Evolutionary conservation across 108 stramenopile genomes (phyloP).

Genomic region (Stephanodiscus minutulus): DNA sequence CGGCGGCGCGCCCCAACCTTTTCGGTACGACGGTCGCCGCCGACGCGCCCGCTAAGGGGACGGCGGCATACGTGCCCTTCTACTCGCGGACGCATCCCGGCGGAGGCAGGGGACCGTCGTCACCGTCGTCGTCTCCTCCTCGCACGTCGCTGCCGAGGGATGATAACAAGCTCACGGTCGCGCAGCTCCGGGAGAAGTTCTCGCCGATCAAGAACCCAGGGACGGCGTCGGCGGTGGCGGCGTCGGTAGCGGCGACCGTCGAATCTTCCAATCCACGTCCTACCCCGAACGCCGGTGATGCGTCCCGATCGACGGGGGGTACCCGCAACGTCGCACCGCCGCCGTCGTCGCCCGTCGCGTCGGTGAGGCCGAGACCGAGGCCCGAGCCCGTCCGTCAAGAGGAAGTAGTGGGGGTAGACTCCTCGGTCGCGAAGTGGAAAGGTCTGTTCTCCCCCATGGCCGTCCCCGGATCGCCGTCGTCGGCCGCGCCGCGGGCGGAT

Average conservation of each 20-base stretch:
- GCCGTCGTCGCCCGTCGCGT: too few species aligned
- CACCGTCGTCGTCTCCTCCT: background rate
- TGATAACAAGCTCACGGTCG: constrained; percentile 17
- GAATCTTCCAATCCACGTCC: background rate
- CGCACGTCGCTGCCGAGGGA: background rate
- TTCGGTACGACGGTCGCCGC: too few species aligned
- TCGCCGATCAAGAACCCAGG: constrained; percentile 19
- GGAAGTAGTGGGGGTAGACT: background rate
- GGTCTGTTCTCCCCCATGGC: constrained; percentile 8
- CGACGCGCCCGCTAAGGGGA: background rate
- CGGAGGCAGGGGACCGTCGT: background rate
- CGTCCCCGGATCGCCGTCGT: background rate
- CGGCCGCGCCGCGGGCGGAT: background rate
- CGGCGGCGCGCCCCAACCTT: too few species aligned
- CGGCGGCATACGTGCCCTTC: background rate
- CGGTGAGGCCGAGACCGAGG: too few species aligned
- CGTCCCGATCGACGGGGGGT: too few species aligned
- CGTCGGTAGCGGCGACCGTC: background rate
- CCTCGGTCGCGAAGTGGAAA: background rate
- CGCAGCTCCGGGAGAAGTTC: constrained; percentile 33
- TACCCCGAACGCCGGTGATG: background rate
- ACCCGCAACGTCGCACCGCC: too few species aligned
- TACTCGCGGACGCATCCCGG: constrained; percentile 6
- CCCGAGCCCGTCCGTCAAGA: background rate
- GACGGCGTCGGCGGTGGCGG: background rate